Evolutionary conservation across 2,329 filamentous ascomycete species (phyloP), one percentile per base, ranked within the genome.

Genomic region (Metarhizium album): DNA sequence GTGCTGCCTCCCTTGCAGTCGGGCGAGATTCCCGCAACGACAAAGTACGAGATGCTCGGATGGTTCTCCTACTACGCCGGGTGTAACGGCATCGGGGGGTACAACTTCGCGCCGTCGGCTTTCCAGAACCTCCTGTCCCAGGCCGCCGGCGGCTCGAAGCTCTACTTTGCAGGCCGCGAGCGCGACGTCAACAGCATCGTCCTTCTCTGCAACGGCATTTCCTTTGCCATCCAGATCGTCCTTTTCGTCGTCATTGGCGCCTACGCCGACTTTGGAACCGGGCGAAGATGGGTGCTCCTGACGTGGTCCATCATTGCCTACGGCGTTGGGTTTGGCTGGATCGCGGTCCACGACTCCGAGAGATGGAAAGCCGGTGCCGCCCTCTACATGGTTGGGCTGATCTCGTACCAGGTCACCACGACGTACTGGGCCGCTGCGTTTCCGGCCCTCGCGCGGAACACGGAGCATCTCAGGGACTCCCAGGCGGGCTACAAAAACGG

Each of bases 351-450:
- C 52, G 75, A 73, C 0, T 64, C 74, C 14, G 68, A 72, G 3
- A 70, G 82, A 59, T 86, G 83, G 83, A 70, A 75, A 45, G 67
- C 73, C 8, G 83, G 71, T 0, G 72, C 79, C 0, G 82, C 75
- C 0, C 62, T 87, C 14, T 86, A 86, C 61, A 82, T 86, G 50
- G 74, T 84, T 16, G 82, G 82, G 1, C 63, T 85, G 43, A 81
- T 86, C 55, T 75, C 76, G 1, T 86, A 85, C 57, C 82, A 85
- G 63, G 76, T 83, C 2, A 82, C 79, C 0, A 67, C 85, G 46
- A 85, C 82, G 0, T 86, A 84, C 62, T 85, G 82, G 80, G 83
- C 80, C 0, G 81, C 83, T 0, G 80, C 82, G 0, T 71, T 71
- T 43, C 69, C 69, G 0, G 60, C 62, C 7, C 60, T 71, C 20